A percentile compares a stretch with the other conserved stretches of the same genome.
Evolutionary conservation across 164 flowering plant species (phyloP).

Genomic region (grape (Vitis vinifera)): ASM3070453v1 NC_081809.1:5095501-5096000

Average conservation of each 20-base stretch:
- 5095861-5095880: slow-evolving; percentile 31
- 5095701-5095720: slow-evolving; percentile 17
- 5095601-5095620: background rate
- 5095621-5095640: too few relatives aligned
- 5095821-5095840: slow-evolving; percentile 11
- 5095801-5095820: slow-evolving; percentile 12
- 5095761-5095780: slow-evolving; percentile 10
- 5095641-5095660: background rate
- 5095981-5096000: background rate
- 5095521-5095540: too few relatives aligned
- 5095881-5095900: slow-evolving; percentile 14
- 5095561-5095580: background rate
- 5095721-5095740: slow-evolving; percentile 1
- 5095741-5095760: slow-evolving; percentile 16
- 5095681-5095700: slow-evolving; percentile 9
- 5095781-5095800: slow-evolving; percentile 22
- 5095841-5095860: slow-evolving; percentile 19
- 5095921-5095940: slow-evolving; percentile 1
- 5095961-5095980: background rate
- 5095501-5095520: too few relatives aligned
- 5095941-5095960: too few relatives aligned
- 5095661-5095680: slow-evolving; percentile 5
- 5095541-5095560: too few relatives aligned
- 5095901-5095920: slow-evolving; percentile 25
- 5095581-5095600: background rate